Conservation (phyloP, 2,329 filamentous ascomycete genomes). For the Aspergillus ochraceus region DNA sequence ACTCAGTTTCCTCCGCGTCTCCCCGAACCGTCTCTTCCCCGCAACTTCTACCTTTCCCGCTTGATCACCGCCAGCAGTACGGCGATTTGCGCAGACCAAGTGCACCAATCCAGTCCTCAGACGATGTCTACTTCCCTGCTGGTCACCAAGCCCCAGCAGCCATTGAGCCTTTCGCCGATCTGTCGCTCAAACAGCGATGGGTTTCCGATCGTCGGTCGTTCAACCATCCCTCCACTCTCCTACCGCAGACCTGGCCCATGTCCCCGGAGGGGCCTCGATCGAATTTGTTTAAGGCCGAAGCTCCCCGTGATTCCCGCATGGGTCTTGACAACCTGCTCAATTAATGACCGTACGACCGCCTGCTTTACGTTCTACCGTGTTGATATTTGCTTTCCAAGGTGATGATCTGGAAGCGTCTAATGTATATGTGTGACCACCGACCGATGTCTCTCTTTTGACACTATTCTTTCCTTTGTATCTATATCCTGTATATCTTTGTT, state of each 20-base stretch:
- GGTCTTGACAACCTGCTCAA: conserved; percentile 41
- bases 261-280: conserved; percentile 13
- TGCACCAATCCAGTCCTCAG: conserved; percentile 22
- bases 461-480: conserved; percentile 22
- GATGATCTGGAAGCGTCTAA: conserved; percentile 18
- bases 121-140: conserved; percentile 24
- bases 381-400: conserved; percentile 16
- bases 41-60: conserved; percentile 40
- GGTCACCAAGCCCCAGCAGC: conserved; percentile 18
- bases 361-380: conserved; percentile 14
- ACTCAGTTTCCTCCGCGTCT: conserved; percentile 63
- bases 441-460: conserved; percentile 16
- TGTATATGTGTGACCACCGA: conserved; percentile 15
- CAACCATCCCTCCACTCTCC: conserved; percentile 27
- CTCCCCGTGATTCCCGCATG: conserved; percentile 41
- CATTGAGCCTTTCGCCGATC: conserved; percentile 27
- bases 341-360: conserved; percentile 26
- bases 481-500: conserved; percentile 16
- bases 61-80: conserved; percentile 46
- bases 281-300: conserved; percentile 20
- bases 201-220: conserved; percentile 28
- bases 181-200: conserved; percentile 29
- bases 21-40: conserved; percentile 49
- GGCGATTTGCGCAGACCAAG: conserved; percentile 35
- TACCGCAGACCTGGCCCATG: conserved; percentile 26